Percentiles rank a stretch among this genome's conserved stretches.
phyloP scores from a whole-genome alignment of 1,139 yeast species.

The Martiniozyma asiatica region DNA sequence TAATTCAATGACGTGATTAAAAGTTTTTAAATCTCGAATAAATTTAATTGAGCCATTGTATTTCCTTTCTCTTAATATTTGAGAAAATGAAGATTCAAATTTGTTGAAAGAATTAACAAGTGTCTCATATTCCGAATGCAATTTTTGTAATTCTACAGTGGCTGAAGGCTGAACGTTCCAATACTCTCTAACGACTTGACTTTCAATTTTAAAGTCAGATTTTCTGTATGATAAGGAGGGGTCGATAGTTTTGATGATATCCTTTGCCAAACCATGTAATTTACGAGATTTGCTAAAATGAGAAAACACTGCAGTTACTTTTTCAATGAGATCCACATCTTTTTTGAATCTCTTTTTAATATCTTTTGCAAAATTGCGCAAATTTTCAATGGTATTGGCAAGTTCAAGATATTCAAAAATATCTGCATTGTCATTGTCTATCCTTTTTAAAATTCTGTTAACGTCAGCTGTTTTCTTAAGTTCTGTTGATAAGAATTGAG shows the following conservation, averaged over 20 bases:
- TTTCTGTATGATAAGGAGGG: slow-evolving; percentile 11
- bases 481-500: slow-evolving; percentile 22
- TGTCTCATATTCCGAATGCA: slow-evolving; percentile 20
- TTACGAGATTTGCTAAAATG: slow-evolving; percentile 9
- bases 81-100: slow-evolving; percentile 19
- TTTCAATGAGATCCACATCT: slow-evolving; percentile 5
- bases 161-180: slow-evolving; percentile 19
- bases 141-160: slow-evolving; percentile 15
- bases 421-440: slow-evolving; percentile 20
- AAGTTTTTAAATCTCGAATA: slow-evolving; percentile 16
- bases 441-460: slow-evolving; percentile 41
- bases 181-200: slow-evolving; percentile 14
- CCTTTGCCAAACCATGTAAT: slow-evolving; percentile 13
- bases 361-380: slow-evolving; percentile 14
- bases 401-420: slow-evolving; percentile 19
- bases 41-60: slow-evolving; percentile 17
- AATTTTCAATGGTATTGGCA: slow-evolving; percentile 16
- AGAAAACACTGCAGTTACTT: slow-evolving; percentile 13
- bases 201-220: slow-evolving; percentile 12
- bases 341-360: slow-evolving; percentile 7
- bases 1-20: slow-evolving; percentile 19
- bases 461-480: slow-evolving; percentile 37
- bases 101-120: slow-evolving; percentile 22
- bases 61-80: slow-evolving; percentile 14
- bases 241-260: slow-evolving; percentile 15